Conservation (phyloP, 2,329 filamentous ascomycete species). For the Taxawa tesnikishii region DNA sequence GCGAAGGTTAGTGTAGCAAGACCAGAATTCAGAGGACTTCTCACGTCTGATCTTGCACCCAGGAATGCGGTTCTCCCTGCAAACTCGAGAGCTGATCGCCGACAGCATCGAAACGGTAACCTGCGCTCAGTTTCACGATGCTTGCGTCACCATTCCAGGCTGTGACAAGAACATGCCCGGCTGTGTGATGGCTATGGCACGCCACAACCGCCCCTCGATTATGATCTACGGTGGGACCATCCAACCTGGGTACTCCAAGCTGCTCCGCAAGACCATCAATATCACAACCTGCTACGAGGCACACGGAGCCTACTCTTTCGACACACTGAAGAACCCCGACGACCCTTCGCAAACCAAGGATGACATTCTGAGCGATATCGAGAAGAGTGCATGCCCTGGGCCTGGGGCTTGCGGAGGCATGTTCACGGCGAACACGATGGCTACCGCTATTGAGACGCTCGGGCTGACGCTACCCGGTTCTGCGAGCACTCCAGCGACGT, state of each 20-base stretch:
- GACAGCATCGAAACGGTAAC: slow-evolving; percentile 98
- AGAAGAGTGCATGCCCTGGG: slow-evolving; percentile 64
- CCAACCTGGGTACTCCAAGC: slow-evolving; percentile 67
- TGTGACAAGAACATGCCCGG: slow-evolving; percentile 95
- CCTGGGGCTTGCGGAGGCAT: slow-evolving; percentile 79
- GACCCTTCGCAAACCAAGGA: slow-evolving; percentile 56
- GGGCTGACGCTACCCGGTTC: slow-evolving; percentile 73
- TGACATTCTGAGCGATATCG: slow-evolving; percentile 75
- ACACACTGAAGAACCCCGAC: slow-evolving; percentile 57
- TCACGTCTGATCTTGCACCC: too few species aligned
- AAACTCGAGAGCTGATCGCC: slow-evolving; percentile 91
- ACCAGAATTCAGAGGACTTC: too few species aligned
- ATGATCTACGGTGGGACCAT: slow-evolving; percentile 96
- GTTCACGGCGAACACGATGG: slow-evolving; percentile 94
- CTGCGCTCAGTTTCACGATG: slow-evolving; percentile 97
- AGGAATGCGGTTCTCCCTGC: slow-evolving; percentile 87
- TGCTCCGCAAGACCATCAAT: slow-evolving; percentile 71
- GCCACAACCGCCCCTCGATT: slow-evolving; percentile 82
- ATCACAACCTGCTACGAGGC: slow-evolving; percentile 84
- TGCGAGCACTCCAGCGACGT: slow-evolving; percentile 68
- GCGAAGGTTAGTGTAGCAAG: slow-evolving; percentile 93
- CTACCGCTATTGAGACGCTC: slow-evolving; percentile 80
- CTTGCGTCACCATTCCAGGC: slow-evolving; percentile 84
- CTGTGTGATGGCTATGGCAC: slow-evolving; percentile 62
- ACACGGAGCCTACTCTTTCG: slow-evolving; percentile 69